Evolutionary conservation across 305 asterid species (phyloP).

Genomic region (Solanum hybrid): DNA sequence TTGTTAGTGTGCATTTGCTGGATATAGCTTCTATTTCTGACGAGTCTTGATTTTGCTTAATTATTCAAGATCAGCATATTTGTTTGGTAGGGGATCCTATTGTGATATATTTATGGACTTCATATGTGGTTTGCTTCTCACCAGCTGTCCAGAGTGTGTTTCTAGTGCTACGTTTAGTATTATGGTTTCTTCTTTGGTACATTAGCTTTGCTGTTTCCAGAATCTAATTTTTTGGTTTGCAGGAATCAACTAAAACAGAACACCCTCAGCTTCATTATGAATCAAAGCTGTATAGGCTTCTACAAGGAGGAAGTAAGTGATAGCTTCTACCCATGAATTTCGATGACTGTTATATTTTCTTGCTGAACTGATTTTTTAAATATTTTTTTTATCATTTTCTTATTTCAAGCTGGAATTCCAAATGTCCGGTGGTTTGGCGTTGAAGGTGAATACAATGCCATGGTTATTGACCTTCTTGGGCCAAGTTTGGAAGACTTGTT

Average conservation of each 20-base stretch:
- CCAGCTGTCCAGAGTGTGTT: not conserved
- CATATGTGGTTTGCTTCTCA: not conserved
- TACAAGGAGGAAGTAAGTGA: conserved; percentile 85
- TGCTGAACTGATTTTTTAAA: not conserved
- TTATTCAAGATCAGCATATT: not conserved
- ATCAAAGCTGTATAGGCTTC: conserved; percentile 69
- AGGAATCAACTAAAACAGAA: conserved; percentile 77
- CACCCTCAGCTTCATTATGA: conserved; percentile 89
- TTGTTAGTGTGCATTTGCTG: not conserved
- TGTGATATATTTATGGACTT: not conserved
- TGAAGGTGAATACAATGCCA: conserved; percentile 75
- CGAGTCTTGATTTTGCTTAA: not conserved
- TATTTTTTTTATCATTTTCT: not conserved
- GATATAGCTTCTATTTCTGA: not conserved
- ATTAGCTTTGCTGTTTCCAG: conserved; percentile 1
- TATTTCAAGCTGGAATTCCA: conserved; percentile 63
- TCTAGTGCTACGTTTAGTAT: not conserved
- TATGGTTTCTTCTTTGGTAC: not conserved
- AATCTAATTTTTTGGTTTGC: conserved; percentile 8
- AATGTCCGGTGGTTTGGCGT: conserved; percentile 72
- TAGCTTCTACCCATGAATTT: not conserved
- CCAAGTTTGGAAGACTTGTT: conserved; percentile 94
- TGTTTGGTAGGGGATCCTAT: not conserved
- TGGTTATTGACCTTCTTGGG: conserved; percentile 81
- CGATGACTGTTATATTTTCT: not conserved